Percentiles rank a stretch among this genome's conserved stretches.
Conservation (phyloP, 129 eudicot species). For the Arctium lappa region DNA sequence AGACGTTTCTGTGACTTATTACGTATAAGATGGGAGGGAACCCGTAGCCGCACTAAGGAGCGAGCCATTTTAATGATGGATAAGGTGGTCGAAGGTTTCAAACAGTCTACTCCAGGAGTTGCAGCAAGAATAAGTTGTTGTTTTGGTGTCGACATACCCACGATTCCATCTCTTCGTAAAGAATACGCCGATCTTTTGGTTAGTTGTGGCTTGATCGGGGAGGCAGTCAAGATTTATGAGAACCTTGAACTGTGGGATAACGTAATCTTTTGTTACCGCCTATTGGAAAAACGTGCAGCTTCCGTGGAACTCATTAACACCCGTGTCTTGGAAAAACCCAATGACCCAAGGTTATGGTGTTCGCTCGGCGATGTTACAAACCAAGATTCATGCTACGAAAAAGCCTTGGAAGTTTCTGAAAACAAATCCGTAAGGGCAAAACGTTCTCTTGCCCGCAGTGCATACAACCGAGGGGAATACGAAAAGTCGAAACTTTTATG, state of each 20-base stretch:
- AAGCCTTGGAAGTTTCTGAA: conserved; percentile 87
- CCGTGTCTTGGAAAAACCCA: conserved; percentile 60
- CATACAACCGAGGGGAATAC: conserved; percentile 77
- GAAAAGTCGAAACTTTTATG: conserved; percentile 67
- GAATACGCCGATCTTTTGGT: conserved; percentile 86
- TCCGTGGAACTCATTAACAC: conserved; percentile 78
- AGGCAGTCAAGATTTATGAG: conserved; percentile 78
- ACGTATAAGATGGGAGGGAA: conserved; percentile 89
- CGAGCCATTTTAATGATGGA: conserved; percentile 95
- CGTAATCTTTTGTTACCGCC: conserved; percentile 72
- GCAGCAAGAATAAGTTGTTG: conserved; percentile 51
- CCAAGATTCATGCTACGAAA: conserved; percentile 67
- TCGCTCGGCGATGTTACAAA: conserved; percentile 86
- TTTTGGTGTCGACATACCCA: conserved; percentile 63
- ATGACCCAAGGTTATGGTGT: conserved; percentile 92
- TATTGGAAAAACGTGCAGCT: conserved; percentile 79
- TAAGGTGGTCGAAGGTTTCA: conserved; percentile 56
- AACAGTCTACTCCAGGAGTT: conserved; percentile 45
- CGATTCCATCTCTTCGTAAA: conserved; percentile 73
- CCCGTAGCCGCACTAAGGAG: conserved; percentile 87
- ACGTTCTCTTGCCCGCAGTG: conserved; percentile 89
- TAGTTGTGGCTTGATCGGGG: conserved; percentile 76
- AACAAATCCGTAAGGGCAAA: conserved; percentile 79
- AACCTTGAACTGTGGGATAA: conserved; percentile 96
- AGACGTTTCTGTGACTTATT: conserved; percentile 64